Evolutionary conservation across 2,329 filamentous ascomycete species (phyloP).

Genomic region (Alternaria gansuensis): DNA sequence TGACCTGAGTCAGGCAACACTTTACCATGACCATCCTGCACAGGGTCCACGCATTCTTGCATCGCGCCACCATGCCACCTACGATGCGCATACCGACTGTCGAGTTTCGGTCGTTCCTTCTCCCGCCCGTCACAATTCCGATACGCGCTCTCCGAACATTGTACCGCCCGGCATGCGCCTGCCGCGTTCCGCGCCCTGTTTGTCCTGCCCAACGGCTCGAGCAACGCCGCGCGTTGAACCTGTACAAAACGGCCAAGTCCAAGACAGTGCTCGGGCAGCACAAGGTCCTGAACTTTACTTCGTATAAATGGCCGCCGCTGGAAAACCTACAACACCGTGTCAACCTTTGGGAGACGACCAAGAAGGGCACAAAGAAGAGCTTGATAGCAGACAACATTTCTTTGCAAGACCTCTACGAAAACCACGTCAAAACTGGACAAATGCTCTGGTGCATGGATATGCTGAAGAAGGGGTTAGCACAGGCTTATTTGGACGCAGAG

Average conservation of each 20-base stretch:
- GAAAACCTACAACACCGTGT: conserved; percentile 29
- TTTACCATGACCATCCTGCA: background rate
- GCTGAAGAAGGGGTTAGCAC: conserved; percentile 12
- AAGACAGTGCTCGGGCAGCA: conserved; percentile 39
- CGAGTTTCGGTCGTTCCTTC: conserved; percentile 35
- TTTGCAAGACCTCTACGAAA: conserved; percentile 31
- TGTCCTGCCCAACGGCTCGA: conserved; percentile 27
- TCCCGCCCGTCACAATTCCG: conserved; percentile 28
- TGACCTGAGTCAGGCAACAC: conserved; percentile 13
- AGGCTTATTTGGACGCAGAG: conserved; percentile 11
- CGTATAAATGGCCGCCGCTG: conserved; percentile 12
- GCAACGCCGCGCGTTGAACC: conserved; percentile 36
- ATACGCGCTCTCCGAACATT: conserved; percentile 25
- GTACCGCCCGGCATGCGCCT: conserved; percentile 26
- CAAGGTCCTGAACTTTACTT: conserved; percentile 34
- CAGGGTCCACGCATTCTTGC: conserved; percentile 5
- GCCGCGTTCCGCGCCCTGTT: background rate
- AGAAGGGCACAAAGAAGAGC: background rate
- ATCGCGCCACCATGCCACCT: conserved; percentile 24
- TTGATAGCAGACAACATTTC: conserved; percentile 28
- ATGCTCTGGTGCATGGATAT: conserved; percentile 27
- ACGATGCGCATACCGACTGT: conserved; percentile 22
- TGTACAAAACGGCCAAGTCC: conserved; percentile 42
- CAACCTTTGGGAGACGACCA: conserved; percentile 23
- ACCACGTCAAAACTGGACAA: conserved; percentile 33